phyloP scores from a whole-genome alignment of 176 grass and related monocot genomes.

The Zoysia pacifica region DNA sequence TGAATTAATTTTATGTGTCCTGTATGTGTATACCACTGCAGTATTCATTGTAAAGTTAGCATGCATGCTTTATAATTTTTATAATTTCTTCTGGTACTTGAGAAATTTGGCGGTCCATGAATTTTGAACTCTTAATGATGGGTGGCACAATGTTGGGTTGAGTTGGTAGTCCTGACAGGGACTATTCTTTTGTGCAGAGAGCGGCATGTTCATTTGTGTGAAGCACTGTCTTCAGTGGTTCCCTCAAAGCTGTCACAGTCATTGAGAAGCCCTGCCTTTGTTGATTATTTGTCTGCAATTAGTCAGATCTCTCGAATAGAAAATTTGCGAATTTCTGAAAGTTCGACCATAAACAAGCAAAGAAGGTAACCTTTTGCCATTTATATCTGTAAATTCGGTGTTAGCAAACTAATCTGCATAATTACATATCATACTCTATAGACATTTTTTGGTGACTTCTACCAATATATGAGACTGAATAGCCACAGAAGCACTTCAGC shows the following conservation, averaged over 20 bases:
- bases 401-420: not conserved
- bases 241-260: constrained; percentile 71
- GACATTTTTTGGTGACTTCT: not conserved
- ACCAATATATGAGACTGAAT: not conserved
- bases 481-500: not conserved
- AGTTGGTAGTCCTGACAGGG: constrained; percentile 9
- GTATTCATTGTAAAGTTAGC: constrained; percentile 1
- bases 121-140: constrained; percentile 16
- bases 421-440: not conserved
- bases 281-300: constrained; percentile 76
- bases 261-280: constrained; percentile 70
- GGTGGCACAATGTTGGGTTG: not conserved
- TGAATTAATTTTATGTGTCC: constrained; percentile 12
- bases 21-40: constrained; percentile 23
- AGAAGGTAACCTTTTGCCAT: constrained; percentile 54
- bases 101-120: not conserved
- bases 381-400: not conserved
- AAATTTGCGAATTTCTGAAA: constrained; percentile 60
- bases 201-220: constrained; percentile 47
- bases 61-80: not conserved
- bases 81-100: not conserved
- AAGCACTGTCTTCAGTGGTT: constrained; percentile 53
- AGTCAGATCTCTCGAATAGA: constrained; percentile 77
- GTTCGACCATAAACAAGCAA: constrained; percentile 36
- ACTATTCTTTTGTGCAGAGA: constrained; percentile 52